phyloP scores from a whole-genome alignment of 768 basidiomycete genomes.

The Mycena belliarum region DNA sequence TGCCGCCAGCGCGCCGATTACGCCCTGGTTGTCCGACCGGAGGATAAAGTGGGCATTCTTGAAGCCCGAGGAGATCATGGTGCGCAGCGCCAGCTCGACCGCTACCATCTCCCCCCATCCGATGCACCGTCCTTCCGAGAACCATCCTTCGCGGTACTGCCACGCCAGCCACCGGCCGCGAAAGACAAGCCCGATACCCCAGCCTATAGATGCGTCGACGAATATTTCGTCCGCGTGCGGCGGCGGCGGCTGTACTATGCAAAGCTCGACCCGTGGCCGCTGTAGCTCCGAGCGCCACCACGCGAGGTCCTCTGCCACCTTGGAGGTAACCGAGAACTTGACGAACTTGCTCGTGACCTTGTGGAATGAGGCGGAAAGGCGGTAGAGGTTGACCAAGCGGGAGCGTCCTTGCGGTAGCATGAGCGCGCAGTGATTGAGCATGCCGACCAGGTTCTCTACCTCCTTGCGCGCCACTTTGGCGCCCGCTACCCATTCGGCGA shows the following conservation, averaged over 20 bases:
- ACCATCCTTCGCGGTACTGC: conserved; percentile 35
- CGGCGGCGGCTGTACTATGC: conserved; percentile 11
- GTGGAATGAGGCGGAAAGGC: neutral
- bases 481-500: neutral
- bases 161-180: conserved; percentile 40
- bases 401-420: neutral
- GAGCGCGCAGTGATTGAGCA: neutral
- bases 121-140: conserved; percentile 31
- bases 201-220: too few species aligned
- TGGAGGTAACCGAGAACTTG: neutral
- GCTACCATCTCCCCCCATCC: conserved; percentile 49
- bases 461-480: neutral
- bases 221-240: conserved; percentile 26
- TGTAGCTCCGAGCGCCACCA: neutral
- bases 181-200: conserved; percentile 43
- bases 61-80: conserved; percentile 28
- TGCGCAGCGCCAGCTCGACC: conserved; percentile 40
- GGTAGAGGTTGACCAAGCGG: neutral
- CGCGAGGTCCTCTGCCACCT: neutral
- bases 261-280: neutral
- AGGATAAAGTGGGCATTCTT: conserved; percentile 29
- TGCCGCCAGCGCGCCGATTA: conserved; percentile 35
- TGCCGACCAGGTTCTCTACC: neutral
- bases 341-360: neutral
- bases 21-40: conserved; percentile 43